phyloP scores from a whole-genome alignment of 1,284 basidiomycete species.

The Fereydounia khargensis region DNA sequence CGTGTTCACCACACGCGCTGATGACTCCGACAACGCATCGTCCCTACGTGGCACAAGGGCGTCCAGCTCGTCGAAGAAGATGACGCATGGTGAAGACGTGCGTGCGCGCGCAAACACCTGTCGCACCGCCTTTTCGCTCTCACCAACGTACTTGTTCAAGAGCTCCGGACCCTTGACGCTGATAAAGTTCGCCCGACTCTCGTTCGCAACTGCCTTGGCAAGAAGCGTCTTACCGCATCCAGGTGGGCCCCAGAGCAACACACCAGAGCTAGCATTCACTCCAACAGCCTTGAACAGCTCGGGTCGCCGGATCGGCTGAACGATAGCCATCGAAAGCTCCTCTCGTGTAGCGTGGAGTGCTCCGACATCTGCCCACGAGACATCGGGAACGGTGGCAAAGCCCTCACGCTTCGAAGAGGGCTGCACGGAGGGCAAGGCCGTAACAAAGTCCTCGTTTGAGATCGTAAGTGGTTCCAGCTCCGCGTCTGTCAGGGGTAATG shows the following conservation, averaged over 20 bases:
- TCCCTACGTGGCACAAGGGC: conserved; percentile 91
- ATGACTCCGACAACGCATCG: conserved; percentile 86
- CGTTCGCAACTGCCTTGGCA: conserved; percentile 95
- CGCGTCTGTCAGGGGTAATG: conserved; percentile 70
- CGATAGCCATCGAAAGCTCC: conserved; percentile 94
- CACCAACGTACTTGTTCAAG: conserved; percentile 95
- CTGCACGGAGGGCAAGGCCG: conserved; percentile 80
- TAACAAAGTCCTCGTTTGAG: conserved; percentile 67
- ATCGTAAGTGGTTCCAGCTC: conserved; percentile 80
- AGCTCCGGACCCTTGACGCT: conserved; percentile 95
- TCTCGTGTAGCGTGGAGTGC: conserved; percentile 80
- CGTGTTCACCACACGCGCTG: conserved; percentile 94
- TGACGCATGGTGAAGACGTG: conserved; percentile 82
- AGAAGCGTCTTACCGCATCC: conserved; percentile 95
- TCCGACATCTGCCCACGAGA: conserved; percentile 93
- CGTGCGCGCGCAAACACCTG: conserved; percentile 87
- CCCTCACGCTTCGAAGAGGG: conserved; percentile 96
- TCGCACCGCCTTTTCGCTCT: conserved; percentile 89
- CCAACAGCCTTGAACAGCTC: conserved; percentile 84
- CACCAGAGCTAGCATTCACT: conserved; percentile 72
- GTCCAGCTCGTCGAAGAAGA: conserved; percentile 95
- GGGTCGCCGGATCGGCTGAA: conserved; percentile 86
- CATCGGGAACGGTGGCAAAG: conserved; percentile 92
- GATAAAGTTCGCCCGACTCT: conserved; percentile 90
- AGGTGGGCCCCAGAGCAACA: conserved; percentile 95